These are phyloP conservation scores for Leccinum subgranulosum DNA, from an alignment of 768 basidiomycete species.

Conservation along the genomic window DNA sequence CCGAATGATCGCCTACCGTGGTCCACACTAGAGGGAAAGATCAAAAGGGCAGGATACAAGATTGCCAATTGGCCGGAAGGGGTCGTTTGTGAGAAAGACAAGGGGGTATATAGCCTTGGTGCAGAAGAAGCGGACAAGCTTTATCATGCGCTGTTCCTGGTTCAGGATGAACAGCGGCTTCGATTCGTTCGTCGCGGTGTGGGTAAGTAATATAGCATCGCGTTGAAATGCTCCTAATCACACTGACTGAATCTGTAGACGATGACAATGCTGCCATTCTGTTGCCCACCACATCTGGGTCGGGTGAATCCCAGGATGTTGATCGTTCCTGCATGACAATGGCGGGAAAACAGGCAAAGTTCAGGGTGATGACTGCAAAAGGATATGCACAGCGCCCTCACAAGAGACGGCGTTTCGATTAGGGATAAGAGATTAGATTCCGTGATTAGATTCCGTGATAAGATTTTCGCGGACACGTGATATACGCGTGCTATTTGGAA, in stretches of 20 bases:
- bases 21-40: background rate
- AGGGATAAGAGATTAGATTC: background rate
- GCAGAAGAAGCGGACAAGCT: background rate
- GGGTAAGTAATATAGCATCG: background rate
- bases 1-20: background rate
- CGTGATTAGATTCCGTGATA: background rate
- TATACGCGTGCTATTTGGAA: background rate
- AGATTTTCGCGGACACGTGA: constrained; percentile 9
- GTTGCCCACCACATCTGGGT: background rate
- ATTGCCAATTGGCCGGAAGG: background rate
- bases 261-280: background rate
- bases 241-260: background rate
- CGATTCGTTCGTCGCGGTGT: background rate
- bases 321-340: background rate
- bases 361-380: constrained; percentile 2
- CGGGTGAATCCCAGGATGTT: too few species aligned
- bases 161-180: background rate
- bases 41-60: background rate
- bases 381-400: background rate
- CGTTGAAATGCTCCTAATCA: background rate
- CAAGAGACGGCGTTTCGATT: background rate
- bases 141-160: background rate
- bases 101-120: background rate
- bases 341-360: background rate
- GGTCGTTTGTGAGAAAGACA: background rate